Conservation (phyloP, 495 filamentous ascomycete species). For the Xylaria palmicola region DNA sequence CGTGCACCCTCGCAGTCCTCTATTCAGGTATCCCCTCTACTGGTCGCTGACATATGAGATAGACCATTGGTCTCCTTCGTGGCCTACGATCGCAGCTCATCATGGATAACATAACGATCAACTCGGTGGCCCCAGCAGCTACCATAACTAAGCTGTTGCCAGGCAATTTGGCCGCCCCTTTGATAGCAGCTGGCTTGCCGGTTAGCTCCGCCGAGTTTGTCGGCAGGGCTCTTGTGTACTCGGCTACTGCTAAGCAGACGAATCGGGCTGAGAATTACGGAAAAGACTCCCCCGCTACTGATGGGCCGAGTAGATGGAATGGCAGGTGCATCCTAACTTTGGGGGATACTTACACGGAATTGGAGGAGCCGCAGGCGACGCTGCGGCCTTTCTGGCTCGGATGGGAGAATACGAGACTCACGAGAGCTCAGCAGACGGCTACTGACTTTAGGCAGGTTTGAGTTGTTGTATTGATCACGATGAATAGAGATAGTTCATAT, state of each 20-base stretch:
- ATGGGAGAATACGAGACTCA: conserved; percentile 19
- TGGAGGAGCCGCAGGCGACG: conserved; percentile 31
- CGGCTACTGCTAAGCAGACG: conserved; percentile 27
- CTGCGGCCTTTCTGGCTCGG: conserved; percentile 29
- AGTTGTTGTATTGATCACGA: too few species aligned
- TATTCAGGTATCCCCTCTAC: conserved; percentile 11
- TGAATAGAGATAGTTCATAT: too few species aligned
- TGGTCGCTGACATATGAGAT: not conserved
- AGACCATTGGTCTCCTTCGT: conserved; percentile 28
- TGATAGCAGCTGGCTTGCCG: conserved; percentile 25
- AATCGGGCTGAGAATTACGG: conserved; percentile 25
- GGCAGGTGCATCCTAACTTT: conserved; percentile 33
- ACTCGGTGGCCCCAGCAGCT: conserved; percentile 31
- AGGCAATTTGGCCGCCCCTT: conserved; percentile 19
- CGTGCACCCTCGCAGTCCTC: too few species aligned
- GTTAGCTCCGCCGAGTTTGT: conserved; percentile 29
- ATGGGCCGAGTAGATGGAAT: too few species aligned
- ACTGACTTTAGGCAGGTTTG: conserved; percentile 25
- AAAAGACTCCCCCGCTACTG: conserved; percentile 17
- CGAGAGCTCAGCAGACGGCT: conserved; percentile 24
- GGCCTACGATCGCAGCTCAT: conserved; percentile 24
- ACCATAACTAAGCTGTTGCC: conserved; percentile 30
- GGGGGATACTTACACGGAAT: conserved; percentile 34
- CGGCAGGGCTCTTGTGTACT: conserved; percentile 32
- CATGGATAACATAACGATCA: conserved; percentile 32